Conservation (phyloP, 1,139 yeast genomes). For the Yamadazyma trypodendri region DNA sequence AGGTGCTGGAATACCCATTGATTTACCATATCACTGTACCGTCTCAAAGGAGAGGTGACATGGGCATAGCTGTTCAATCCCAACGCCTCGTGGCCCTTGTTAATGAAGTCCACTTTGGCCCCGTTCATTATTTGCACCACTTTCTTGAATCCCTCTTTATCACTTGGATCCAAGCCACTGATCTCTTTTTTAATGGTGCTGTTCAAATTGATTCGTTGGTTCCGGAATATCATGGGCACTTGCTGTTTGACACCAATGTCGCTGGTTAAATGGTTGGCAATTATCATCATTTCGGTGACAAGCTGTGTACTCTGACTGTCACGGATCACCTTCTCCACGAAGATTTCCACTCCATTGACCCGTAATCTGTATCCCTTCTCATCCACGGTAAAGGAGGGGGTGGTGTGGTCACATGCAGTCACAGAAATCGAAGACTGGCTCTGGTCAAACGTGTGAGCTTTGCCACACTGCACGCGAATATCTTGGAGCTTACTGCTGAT, state of each 20-base stretch:
- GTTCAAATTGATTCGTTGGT: conserved; percentile 32
- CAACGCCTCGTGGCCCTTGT: conserved; percentile 55
- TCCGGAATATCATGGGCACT: conserved; percentile 58
- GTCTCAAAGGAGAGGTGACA: conserved; percentile 85
- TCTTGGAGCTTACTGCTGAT: conserved; percentile 28
- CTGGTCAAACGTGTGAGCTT: conserved; percentile 4
- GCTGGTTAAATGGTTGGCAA: conserved; percentile 68
- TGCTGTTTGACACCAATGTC: conserved; percentile 40
- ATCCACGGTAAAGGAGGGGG: conserved; percentile 2
- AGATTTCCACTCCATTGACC: conserved; percentile 10
- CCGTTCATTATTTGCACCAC: conserved; percentile 27
- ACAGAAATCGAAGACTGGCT: conserved; percentile 8
- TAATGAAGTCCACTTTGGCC: conserved; percentile 34
- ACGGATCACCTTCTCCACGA: conserved; percentile 1
- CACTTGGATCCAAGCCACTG: conserved; percentile 11
- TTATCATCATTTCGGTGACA: conserved; percentile 82
- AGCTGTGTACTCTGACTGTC: conserved; percentile 45
- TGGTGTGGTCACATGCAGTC: neutral
- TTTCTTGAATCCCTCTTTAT: conserved; percentile 24
- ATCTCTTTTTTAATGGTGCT: conserved; percentile 40
- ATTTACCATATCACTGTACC: conserved; percentile 79
- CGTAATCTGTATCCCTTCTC: conserved; percentile 18
- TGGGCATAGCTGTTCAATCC: conserved; percentile 68
- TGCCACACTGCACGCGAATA: conserved; percentile 19
- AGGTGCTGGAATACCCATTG: conserved; percentile 53